Evolutionary conservation across 2,329 filamentous ascomycete species (phyloP).

Genomic region (Scleromitrula shiraiana): DNA sequence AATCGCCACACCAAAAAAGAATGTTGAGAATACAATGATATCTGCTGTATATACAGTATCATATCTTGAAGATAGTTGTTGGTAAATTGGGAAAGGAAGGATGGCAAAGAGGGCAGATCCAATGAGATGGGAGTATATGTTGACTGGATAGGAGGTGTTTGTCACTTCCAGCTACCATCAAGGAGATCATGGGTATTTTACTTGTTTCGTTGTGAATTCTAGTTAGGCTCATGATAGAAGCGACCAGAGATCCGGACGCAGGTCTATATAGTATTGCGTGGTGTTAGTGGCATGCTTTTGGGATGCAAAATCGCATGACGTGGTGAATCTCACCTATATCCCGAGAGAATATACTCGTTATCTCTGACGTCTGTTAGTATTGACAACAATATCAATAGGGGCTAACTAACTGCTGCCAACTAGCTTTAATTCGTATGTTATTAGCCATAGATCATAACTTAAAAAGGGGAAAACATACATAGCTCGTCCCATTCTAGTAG

Average conservation of each 20-base stretch:
- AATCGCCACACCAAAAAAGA: conserved; percentile 32
- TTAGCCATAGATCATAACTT: neutral
- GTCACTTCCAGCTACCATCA: neutral
- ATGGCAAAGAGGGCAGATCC: conserved; percentile 31
- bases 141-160: conserved; percentile 32
- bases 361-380: conserved; percentile 1
- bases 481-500: neutral
- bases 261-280: neutral
- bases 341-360: conserved; percentile 11
- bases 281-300: neutral
- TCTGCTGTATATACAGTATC: conserved; percentile 30
- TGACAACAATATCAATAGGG: neutral
- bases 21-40: conserved; percentile 33
- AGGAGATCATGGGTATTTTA: neutral
- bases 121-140: conserved; percentile 38
- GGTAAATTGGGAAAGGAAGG: conserved; percentile 26
- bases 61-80: conserved; percentile 28
- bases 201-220: conserved; percentile 13
- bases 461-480: neutral
- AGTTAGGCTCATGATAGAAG: conserved; percentile 6
- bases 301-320: too few species aligned
- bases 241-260: conserved; percentile 8
- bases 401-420: neutral
- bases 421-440: neutral
- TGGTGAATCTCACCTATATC: conserved; percentile 7